A percentile compares a stretch with the other conserved stretches of the same genome.
Evolutionary conservation across 2,329 filamentous ascomycete species (phyloP).

Genomic region (Fusarium longipes): DNA sequence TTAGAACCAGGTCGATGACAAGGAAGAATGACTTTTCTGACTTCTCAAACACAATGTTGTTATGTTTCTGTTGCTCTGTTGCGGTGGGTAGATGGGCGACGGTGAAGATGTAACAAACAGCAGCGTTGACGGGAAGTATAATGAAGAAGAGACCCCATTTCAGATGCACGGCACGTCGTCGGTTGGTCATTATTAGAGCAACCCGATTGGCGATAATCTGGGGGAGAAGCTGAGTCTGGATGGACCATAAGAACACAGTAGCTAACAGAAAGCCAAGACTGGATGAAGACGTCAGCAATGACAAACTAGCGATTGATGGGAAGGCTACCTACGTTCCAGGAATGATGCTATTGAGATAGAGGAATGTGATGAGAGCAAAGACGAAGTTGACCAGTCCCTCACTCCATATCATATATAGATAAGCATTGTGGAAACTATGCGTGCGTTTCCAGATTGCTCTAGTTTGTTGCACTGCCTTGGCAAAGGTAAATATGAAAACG

Average conservation of each 20-base stretch:
- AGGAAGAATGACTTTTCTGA: constrained; percentile 60
- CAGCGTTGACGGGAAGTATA: constrained; percentile 53
- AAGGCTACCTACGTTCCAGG: constrained; percentile 3
- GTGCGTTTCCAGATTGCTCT: constrained; percentile 34
- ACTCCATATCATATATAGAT: constrained; percentile 46
- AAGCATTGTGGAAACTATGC: constrained; percentile 35
- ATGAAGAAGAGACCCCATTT: constrained; percentile 52
- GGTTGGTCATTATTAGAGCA: constrained; percentile 54
- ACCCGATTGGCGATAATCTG: constrained; percentile 61
- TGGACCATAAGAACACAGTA: constrained; percentile 26
- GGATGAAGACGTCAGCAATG: background rate
- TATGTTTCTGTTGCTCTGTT: constrained; percentile 8
- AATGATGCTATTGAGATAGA: constrained; percentile 41
- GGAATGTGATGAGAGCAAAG: constrained; percentile 44
- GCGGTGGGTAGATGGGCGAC: constrained; percentile 47
- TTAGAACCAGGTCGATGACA: constrained; percentile 60
- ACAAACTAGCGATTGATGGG: accelerated
- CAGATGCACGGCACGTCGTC: constrained; percentile 48
- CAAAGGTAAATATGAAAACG: constrained; percentile 44
- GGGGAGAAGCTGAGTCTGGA: constrained; percentile 55
- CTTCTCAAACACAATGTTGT: constrained; percentile 43
- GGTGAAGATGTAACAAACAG: constrained; percentile 56
- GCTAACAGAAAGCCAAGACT: constrained; percentile 25
- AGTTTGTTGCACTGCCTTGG: constrained; percentile 41
- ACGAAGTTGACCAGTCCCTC: constrained; percentile 43